Conservation (phyloP, 1,284 basidiomycete species). For the Leccinum holopus region DNA sequence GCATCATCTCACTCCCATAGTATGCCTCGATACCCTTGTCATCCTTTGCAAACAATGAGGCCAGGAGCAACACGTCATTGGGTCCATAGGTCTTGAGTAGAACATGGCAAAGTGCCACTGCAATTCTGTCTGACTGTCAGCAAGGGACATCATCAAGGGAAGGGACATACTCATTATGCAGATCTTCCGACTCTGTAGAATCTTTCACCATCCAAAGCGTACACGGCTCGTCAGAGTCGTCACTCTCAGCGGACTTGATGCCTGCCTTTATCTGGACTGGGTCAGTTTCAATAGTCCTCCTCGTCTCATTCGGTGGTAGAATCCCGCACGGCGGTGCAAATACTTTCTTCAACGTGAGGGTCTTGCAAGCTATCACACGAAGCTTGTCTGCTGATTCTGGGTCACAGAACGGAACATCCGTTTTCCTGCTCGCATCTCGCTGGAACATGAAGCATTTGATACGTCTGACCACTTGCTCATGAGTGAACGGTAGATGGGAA, state of each 20-base stretch:
- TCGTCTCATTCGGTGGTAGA: not conserved
- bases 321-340: slow-evolving; percentile 16
- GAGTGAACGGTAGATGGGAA: not conserved
- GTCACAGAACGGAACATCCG: slow-evolving; percentile 1
- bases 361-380: slow-evolving; percentile 13
- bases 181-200: not conserved
- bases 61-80: slow-evolving; percentile 22
- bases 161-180: slow-evolving; percentile 13
- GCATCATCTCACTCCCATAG: not conserved
- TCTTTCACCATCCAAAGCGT: slow-evolving; percentile 16
- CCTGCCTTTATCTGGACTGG: slow-evolving; percentile 8
- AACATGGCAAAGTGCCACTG: slow-evolving; percentile 22
- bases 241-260: slow-evolving; percentile 2
- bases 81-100: slow-evolving; percentile 22
- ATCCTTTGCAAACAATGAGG: slow-evolving; percentile 17
- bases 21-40: slow-evolving; percentile 9
- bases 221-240: not conserved
- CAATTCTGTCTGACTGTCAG: slow-evolving; percentile 16
- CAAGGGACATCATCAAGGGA: not conserved
- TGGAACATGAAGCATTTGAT: slow-evolving; percentile 14
- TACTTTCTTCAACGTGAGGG: slow-evolving; percentile 13
- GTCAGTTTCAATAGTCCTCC: not conserved
- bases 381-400: not conserved
- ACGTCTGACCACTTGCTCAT: slow-evolving; percentile 13
- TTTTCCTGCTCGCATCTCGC: slow-evolving; percentile 12